phyloP scores from a whole-genome alignment of 176 grass and related monocot species.

The Alopecurus myosuroides region DNA sequence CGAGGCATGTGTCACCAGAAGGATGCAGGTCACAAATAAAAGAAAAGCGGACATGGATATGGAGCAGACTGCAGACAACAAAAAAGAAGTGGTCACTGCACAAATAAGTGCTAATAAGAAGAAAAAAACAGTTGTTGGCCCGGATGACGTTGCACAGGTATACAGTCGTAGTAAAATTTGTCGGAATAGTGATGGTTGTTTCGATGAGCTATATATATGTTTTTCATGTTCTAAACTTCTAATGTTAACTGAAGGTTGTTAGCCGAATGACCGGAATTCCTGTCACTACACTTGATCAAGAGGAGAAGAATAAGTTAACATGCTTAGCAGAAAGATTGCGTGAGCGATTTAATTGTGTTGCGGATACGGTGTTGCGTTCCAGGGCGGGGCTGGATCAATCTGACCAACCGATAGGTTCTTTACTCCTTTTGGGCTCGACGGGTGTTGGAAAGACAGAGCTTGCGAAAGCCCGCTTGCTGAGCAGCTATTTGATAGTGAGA shows the following conservation, averaged over 20 bases:
- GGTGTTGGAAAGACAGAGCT: background rate
- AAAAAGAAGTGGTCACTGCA: background rate
- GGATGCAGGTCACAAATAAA: background rate
- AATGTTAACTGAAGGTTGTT: background rate
- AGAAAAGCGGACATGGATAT: background rate
- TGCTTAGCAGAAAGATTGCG: background rate
- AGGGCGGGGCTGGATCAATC: background rate
- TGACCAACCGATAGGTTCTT: background rate
- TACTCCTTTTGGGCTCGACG: too few species aligned
- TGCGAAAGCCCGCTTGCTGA: background rate
- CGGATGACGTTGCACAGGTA: background rate
- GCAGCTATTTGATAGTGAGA: background rate
- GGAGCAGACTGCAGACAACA: background rate
- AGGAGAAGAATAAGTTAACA: background rate
- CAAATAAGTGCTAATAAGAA: too few species aligned
- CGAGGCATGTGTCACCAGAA: background rate
- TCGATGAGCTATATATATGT: background rate
- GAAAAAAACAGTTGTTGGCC: background rate
- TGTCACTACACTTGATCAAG: background rate
- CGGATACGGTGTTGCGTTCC: background rate
- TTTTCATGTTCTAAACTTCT: background rate
- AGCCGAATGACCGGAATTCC: background rate
- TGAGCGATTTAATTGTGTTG: background rate
- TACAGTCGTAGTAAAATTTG: background rate
- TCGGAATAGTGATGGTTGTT: background rate